Evolutionary conservation across 208 protist species (phyloP).

Genomic region (Leishmania lainsoni): DNA sequence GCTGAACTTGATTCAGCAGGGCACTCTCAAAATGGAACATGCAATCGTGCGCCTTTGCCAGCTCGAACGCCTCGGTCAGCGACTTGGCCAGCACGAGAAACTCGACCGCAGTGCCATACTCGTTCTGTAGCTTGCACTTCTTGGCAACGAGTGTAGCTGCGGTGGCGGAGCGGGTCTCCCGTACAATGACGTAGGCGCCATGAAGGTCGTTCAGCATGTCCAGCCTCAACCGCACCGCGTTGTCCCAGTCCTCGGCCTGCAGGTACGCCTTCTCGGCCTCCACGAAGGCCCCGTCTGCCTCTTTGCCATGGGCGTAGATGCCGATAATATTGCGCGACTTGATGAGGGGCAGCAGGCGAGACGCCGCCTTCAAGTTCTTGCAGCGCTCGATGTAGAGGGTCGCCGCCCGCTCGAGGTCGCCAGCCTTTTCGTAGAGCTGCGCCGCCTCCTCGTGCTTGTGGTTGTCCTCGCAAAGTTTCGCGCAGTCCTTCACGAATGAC

Average conservation of each 20-base stretch:
- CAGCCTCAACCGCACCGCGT: slow-evolving; percentile 95
- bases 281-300: slow-evolving; percentile 85
- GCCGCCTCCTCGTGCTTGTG: slow-evolving; percentile 95
- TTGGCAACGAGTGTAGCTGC: slow-evolving; percentile 93
- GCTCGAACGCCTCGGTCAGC: slow-evolving; percentile 92
- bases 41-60: slow-evolving; percentile 89
- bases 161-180: slow-evolving; percentile 89
- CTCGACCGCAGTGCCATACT: slow-evolving; percentile 94
- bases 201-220: slow-evolving; percentile 93
- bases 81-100: slow-evolving; percentile 96
- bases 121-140: slow-evolving; percentile 85
- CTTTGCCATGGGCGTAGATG: slow-evolving; percentile 91
- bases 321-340: slow-evolving; percentile 94
- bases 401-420: slow-evolving; percentile 90
- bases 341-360: slow-evolving; percentile 85
- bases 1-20: slow-evolving; percentile 73
- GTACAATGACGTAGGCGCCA: slow-evolving; percentile 95
- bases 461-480: slow-evolving; percentile 91
- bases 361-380: slow-evolving; percentile 92
- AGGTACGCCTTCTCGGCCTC: slow-evolving; percentile 94
- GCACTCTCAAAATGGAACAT: slow-evolving; percentile 88
- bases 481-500: slow-evolving; percentile 90
- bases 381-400: slow-evolving; percentile 94
- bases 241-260: slow-evolving; percentile 95
- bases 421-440: slow-evolving; percentile 93